Evolutionary conservation across 2,329 filamentous ascomycete species (phyloP), one percentile per base, ranked within the genome.

Genomic region (Fusarium tanahbumbuense): DNA sequence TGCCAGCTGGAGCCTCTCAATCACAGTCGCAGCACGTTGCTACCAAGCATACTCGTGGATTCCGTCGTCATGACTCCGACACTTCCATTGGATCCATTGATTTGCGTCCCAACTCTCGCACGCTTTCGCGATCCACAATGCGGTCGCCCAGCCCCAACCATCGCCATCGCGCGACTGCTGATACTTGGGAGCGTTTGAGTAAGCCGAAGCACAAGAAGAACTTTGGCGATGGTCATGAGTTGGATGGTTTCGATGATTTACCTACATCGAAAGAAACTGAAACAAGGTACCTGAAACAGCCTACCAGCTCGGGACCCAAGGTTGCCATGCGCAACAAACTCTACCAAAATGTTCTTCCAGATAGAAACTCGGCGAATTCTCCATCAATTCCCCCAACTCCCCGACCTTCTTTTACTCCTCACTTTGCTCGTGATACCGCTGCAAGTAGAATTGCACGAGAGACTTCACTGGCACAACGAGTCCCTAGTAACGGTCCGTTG

Each of bases 231-330:
- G 96, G 96, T 18, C 92, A 91, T 64, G 96, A 99, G 80, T 85
- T 99, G 34, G 95, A 98, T 73, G 90, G 88, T 4, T 98, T 99
- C 78, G 96, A 99, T 78, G 96, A 99, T 80, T 83, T 99, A 59
- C 95, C 95, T 3, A 98, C 94, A 0, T 98, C 94, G 18, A 89
- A 87, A 15, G 89, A 91, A 64, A 87, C 89, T 16, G 96, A 99
- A 80, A 93, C 90, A 67, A 92, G 89, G 74, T 99, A 89, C 76
- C 85, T 94, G 67, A 97, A 94, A 79, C 89, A 92, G 73, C 94
- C 96, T 5, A 84, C 91, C 41, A 89, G 87, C 48, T 87, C 88
- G 56, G 90, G 91, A 46, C 88, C 91, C 27, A 93, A 91, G 79
- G 86, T 88, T 37, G 81, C 83, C 42, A 76, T 88, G 34, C 84